Base-by-base conservation (phyloP, 202 grass and related monocot genomes). In the Schoenoplectus triqueter region DNA sequence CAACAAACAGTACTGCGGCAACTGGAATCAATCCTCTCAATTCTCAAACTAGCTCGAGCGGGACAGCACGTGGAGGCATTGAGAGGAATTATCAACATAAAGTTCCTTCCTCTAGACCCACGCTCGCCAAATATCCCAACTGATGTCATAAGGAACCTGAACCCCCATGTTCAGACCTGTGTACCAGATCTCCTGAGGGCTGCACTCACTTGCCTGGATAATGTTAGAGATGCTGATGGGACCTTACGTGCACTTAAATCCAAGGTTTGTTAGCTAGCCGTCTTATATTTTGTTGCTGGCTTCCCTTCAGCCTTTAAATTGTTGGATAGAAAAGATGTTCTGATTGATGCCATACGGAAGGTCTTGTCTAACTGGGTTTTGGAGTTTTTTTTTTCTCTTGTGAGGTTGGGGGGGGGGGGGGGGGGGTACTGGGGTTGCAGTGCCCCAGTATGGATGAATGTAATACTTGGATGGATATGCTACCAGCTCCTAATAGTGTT, bases 161-260 rank as follows among this genome's bases (percentile, higher is more conserved):
- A 90, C 69, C 82, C 87, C 40, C 86, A 95, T 89, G 90, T 94
- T 83, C 93, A 99, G 85, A 91, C 84, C 70, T 99, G 96, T 59
- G 86, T 99, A 19, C 93, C 93, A 22, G 91, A 99, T 91, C 86
- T 99, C 69, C 66, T 99, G 22, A 99, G 95, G 82, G 71, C 91
- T 78, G 81, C 88, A 84, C 84, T 99, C 72, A 88, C 86, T 86
- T 94, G 93, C 64, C 87, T 99, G 56, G 93, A 99, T 59, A 95
- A 87, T 84, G 93, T 98, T 86, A 87, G 85, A 87, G 96, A 95
- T 78, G 89, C 89, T 73, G 96, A 99, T 82, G 96, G 93, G 42
- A 90, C 88, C 57, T 64, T 95, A 14, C 88, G 91, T 15, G 77
- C 84, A 7, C 78, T 99, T 66, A 99, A 94, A 87, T 99, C 96